Conservation (phyloP, 2,329 filamentous ascomycete genomes). For the Malbranchea zuffiana region DNA sequence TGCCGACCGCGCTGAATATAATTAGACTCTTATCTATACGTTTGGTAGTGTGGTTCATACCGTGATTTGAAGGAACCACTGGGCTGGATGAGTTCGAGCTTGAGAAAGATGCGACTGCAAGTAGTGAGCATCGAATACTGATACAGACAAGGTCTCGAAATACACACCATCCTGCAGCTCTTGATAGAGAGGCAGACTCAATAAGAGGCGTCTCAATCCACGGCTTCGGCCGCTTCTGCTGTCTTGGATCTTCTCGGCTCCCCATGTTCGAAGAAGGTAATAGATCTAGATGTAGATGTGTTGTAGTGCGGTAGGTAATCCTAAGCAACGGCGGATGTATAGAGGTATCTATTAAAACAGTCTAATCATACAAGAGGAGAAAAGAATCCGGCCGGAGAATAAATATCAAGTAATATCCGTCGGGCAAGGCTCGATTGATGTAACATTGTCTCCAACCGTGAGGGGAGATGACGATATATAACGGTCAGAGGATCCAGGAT, state of each 20-base stretch:
- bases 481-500: too few species aligned
- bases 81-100: conserved; percentile 75
- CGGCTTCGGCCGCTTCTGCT: conserved; percentile 33
- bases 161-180: conserved; percentile 60
- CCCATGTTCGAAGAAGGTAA: conserved; percentile 24
- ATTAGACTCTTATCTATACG: neutral
- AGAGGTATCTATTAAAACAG: too few species aligned
- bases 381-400: too few species aligned
- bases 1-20: conserved; percentile 49
- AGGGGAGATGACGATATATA: too few species aligned
- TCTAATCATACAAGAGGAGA: too few species aligned
- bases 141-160: neutral
- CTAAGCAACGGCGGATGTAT: too few species aligned
- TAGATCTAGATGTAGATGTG: neutral
- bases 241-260: conserved; percentile 23
- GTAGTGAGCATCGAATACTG: conserved; percentile 18
- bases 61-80: conserved; percentile 78
- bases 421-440: too few species aligned
- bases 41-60: conserved; percentile 11
- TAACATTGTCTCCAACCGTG: too few species aligned
- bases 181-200: conserved; percentile 55
- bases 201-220: conserved; percentile 65
- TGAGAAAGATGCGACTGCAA: conserved; percentile 63
- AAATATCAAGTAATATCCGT: too few species aligned
- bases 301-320: too few species aligned